These are phyloP conservation scores for Tylopilus rubrobrunneus DNA, from an alignment of 768 basidiomycete genomes.

Conservation along the genomic window DNA sequence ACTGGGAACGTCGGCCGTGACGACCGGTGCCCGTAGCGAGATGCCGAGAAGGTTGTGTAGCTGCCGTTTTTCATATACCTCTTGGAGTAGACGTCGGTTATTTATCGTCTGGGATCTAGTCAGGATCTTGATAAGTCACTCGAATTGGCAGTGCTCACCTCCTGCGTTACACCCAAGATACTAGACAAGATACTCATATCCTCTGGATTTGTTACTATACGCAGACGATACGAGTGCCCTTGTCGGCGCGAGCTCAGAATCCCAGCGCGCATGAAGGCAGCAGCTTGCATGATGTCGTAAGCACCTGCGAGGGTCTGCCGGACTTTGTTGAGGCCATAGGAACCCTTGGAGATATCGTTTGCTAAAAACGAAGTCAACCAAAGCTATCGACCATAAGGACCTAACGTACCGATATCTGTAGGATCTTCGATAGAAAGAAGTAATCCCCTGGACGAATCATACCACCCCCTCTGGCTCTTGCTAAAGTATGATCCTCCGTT, in stretches of 20 bases:
- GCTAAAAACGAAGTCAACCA: conserved; percentile 41
- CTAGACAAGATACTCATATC: conserved; percentile 77
- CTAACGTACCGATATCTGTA: conserved; percentile 73
- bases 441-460: conserved; percentile 48
- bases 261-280: conserved; percentile 62
- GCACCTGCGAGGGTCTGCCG: conserved; percentile 83
- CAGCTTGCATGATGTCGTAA: conserved; percentile 68
- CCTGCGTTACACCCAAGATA: conserved; percentile 79
- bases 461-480: conserved; percentile 83
- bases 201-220: conserved; percentile 44
- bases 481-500: conserved; percentile 87
- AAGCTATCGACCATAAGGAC: background rate
- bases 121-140: background rate
- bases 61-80: conserved; percentile 56
- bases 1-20: conserved; percentile 19
- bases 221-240: conserved; percentile 46
- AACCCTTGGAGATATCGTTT: conserved; percentile 91
- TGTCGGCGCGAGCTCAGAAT: conserved; percentile 54
- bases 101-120: conserved; percentile 56
- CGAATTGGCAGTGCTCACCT: conserved; percentile 45
- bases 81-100: conserved; percentile 64
- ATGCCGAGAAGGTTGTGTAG: conserved; percentile 61
- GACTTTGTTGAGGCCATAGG: conserved; percentile 80
- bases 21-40: conserved; percentile 12
- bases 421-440: conserved; percentile 92